Evolutionary conservation across 306 rosid genomes (phyloP).

Genomic region (Cucumis melo): DNA sequence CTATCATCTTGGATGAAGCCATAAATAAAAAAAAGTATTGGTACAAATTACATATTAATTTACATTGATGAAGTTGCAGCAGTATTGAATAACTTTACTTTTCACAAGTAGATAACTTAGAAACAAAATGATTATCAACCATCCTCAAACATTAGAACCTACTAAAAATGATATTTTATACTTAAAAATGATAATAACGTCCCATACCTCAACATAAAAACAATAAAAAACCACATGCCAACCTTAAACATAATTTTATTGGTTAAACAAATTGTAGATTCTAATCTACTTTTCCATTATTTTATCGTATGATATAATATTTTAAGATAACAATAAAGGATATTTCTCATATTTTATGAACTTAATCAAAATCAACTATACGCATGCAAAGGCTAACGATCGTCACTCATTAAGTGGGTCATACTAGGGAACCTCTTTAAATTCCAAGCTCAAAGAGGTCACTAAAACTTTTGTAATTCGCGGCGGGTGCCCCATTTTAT

Average conservation of each 20-base stretch:
- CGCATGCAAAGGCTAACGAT: slow-evolving; percentile 2
- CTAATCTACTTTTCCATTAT: not conserved
- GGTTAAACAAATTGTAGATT: not conserved
- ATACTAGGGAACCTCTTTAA: not conserved
- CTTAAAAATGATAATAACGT: not conserved
- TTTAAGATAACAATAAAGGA: not conserved
- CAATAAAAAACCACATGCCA: not conserved
- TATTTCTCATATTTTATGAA: not conserved
- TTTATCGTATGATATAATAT: not conserved
- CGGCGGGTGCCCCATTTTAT: not conserved
- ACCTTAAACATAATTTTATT: not conserved
- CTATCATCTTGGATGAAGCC: not conserved
- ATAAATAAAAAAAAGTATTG: not conserved
- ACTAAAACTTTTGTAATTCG: not conserved
- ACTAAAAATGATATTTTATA: not conserved
- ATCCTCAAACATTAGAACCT: not conserved
- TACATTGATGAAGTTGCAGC: not conserved
- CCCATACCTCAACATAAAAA: not conserved
- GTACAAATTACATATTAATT: not conserved
- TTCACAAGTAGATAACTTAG: not conserved
- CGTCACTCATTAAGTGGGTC: not conserved
- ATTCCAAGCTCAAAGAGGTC: not conserved
- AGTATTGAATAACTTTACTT: not conserved
- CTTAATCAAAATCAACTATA: not conserved
- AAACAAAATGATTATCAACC: not conserved